Percentiles rank a stretch among this genome's conserved stretches.
Conservation (phyloP, 768 basidiomycete species). For the Lactarius vividus region DNA sequence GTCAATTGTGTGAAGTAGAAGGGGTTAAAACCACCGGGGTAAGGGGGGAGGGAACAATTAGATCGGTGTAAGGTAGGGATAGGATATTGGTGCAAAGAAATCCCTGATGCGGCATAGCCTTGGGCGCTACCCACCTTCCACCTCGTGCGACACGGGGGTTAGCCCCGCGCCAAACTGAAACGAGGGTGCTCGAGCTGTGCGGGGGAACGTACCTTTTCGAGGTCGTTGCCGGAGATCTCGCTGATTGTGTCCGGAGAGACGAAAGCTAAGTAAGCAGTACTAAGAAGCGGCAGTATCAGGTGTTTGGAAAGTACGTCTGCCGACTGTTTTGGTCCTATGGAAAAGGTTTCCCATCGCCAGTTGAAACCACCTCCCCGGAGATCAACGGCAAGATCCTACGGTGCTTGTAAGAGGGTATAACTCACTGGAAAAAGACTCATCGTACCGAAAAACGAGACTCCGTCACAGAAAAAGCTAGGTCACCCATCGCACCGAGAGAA, state of each 20-base stretch:
- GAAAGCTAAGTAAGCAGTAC: slow-evolving; percentile 65
- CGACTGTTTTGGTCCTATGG: slow-evolving; percentile 58
- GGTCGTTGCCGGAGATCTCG: slow-evolving; percentile 53
- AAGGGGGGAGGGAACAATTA: neutral
- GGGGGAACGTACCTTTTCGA: slow-evolving; percentile 56
- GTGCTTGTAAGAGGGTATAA: slow-evolving; percentile 19
- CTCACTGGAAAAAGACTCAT: slow-evolving; percentile 19
- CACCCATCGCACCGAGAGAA: slow-evolving; percentile 57
- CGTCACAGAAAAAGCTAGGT: slow-evolving; percentile 57
- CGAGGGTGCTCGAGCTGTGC: slow-evolving; percentile 16
- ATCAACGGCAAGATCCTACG: slow-evolving; percentile 65
- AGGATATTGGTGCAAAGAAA: neutral
- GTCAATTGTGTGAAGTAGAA: slow-evolving; percentile 1
- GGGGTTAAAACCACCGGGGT: neutral
- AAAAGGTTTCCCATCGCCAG: slow-evolving; percentile 79
- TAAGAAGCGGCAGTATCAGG: slow-evolving; percentile 74
- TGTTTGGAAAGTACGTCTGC: slow-evolving; percentile 77
- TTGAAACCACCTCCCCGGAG: slow-evolving; percentile 58
- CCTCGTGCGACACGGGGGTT: slow-evolving; percentile 19
- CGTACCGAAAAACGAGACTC: slow-evolving; percentile 61
- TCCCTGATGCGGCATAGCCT: slow-evolving; percentile 10
- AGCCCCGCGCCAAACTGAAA: slow-evolving; percentile 24
- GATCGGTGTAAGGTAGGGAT: neutral
- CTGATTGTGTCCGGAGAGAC: slow-evolving; percentile 55
- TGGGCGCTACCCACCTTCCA: slow-evolving; percentile 5